Evolutionary conservation across 805 yeast species (phyloP), one percentile per base, ranked within the genome.

Genomic region (Teunomyces kruisii): DNA sequence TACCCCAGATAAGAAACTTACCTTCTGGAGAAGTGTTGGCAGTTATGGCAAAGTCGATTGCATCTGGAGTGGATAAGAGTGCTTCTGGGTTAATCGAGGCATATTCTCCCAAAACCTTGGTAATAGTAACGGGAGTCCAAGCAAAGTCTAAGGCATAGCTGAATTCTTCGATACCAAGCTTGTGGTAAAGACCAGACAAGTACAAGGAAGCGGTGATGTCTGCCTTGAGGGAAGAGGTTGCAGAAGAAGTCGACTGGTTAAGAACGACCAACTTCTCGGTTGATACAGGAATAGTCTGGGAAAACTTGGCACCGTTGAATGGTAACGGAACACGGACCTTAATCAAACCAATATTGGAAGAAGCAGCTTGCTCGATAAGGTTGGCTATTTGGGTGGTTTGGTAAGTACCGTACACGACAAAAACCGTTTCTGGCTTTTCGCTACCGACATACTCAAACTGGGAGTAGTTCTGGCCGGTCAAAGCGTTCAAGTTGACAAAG

Each of bases 251-350:
- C 31, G 53, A 53, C 64, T 85, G 90, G 38, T 84, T 83, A 50
- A 91, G 68, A 26, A 89, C 87, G 39, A 86, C 82, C 44, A 91
- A 66, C 47, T 76, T 75, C 52, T 76, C 74, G 15, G 84, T 68
- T 3, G 85, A 62, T 3, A 62, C 49, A 24, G 96, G 92, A 42
- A 91, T 70, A 9, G 75, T 59, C 3, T 70, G 59, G 42, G 79
- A 68, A 61, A 90, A 89, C 53, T 77, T 78, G 27, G 70, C 73
- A 28, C 78, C 73, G 54, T 84, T 80, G 66, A 90, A 89, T 9
- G 97, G 97, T 43, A 84, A 68, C 44, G 95, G 92, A 36, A 88
- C 80, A 66, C 96, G 80, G 40, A 83, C 78, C 44, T 84, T 76
- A 45, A 91, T 64, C 40, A 84, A 79, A 51, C 90, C 96, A 42